Base-by-base conservation (phyloP, 2,329 filamentous ascomycete species). In the Lachnellula willkommii region DNA sequence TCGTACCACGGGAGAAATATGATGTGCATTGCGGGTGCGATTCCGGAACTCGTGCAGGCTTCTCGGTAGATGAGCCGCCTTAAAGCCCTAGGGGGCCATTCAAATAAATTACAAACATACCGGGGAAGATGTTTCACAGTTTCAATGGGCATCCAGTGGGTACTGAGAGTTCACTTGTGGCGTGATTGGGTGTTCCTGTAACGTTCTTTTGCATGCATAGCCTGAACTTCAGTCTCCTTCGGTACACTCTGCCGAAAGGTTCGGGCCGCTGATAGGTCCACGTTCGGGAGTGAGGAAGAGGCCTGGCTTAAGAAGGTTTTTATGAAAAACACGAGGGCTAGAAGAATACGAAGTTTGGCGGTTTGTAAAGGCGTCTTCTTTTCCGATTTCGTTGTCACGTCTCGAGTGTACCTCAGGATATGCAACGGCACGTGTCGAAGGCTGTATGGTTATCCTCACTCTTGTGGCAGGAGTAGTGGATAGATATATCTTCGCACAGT, bases 51-150 rank as follows among this genome's bases (percentile, higher is more conserved):
- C 48, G 47, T 58, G 49, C 49, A 61, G 56, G 54, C 57, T 56
- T 60, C 61, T 68, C 60, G 63, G 62, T 64, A 66, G 53, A 60
- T 53, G 62, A 65, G 64, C 64, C 59, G 60, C 60, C 50, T 58
- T 47, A 37, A 39, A 53, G 37, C 60, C 43, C 15, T 14, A 50
- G n/a, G 22, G 47, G 40, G 35, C 17, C 46, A 50, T 36, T 60
- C 56, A 66, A 54, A 62, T 65, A 66, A 52, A 67, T 64, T 64
- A 60, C 57, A 64, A 53, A 66, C 66, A 60, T 67, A 67, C 66
- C 62, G 56, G 59, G 56, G 49, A 54, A 42, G 56, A 55, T 56
- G 58, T 58, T 62, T 63, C 48, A 53, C 53, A 56, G 39, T 52
- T 50, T 43, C 45, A 28, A 32, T 35, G n/a, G 20, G 26, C 43